Conservation (phyloP, 1,284 basidiomycete genomes). For the Omphalotus olearius region DNA sequence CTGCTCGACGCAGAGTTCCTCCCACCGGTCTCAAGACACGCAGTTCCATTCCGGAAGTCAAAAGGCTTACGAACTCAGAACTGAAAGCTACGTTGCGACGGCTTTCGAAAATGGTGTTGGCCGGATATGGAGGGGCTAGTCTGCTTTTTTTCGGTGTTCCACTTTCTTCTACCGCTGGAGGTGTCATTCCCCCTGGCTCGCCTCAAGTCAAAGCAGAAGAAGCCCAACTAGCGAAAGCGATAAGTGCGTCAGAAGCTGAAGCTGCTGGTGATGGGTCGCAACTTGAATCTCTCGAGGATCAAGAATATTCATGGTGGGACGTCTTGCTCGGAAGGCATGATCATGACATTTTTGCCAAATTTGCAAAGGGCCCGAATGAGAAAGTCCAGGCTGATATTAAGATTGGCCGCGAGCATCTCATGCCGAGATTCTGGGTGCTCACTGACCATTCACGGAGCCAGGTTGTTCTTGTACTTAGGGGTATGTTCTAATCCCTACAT, state of each 20-base stretch:
- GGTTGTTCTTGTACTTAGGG: conserved; percentile 71
- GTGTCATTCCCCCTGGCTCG: conserved; percentile 23
- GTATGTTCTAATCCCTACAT: conserved; percentile 23
- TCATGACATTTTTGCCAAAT: conserved; percentile 70
- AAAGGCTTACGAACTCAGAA: conserved; percentile 40
- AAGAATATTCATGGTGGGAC: conserved; percentile 75
- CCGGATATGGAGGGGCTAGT: conserved; percentile 75
- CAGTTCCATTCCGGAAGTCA: conserved; percentile 20
- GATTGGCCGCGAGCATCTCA: conserved; percentile 62
- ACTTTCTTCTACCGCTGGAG: conserved; percentile 23
- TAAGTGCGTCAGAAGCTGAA: conserved; percentile 67
- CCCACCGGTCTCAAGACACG: conserved; percentile 14
- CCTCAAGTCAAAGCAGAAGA: conserved; percentile 49
- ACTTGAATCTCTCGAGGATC: conserved; percentile 24
- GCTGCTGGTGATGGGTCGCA: conserved; percentile 41
- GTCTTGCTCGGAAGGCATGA: conserved; percentile 73
- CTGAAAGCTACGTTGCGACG: conserved; percentile 66
- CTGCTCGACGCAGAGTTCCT: conserved; percentile 11
- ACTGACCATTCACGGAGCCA: conserved; percentile 70
- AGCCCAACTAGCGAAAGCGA: conserved; percentile 54
- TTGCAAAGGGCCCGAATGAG: conserved; percentile 32
- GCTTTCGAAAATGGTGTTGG: conserved; percentile 74
- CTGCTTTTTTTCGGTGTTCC: conserved; percentile 74
- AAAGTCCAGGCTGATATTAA: conserved; percentile 32
- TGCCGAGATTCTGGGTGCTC: conserved; percentile 80